Conservation (phyloP, 768 basidiomycete genomes). For the Lactifluus volemus region DNA sequence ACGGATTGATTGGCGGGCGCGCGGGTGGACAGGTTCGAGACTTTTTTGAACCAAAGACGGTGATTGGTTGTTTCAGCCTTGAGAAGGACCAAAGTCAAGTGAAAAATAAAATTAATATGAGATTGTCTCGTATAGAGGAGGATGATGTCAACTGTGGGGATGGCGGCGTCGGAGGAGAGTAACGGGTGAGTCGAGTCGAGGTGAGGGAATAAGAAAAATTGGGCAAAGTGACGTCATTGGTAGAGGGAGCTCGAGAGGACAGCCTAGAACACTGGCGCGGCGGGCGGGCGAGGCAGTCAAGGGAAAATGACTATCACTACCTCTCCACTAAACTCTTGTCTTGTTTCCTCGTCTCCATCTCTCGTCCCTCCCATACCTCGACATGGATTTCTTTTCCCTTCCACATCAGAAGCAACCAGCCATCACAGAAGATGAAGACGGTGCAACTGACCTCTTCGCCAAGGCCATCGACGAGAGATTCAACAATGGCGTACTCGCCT, state of each 20-base stretch:
- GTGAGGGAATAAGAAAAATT: not conserved
- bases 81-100: not conserved
- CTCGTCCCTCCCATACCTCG: not conserved
- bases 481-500: slow-evolving; percentile 21
- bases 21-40: slow-evolving; percentile 8
- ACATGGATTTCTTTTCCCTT: slow-evolving; percentile 21
- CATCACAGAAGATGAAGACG: slow-evolving; percentile 17
- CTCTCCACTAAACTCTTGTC: not conserved
- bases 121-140: not conserved
- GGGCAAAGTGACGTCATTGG: slow-evolving; percentile 12
- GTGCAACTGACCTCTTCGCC: slow-evolving; percentile 39
- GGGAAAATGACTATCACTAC: not conserved
- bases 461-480: slow-evolving; percentile 45
- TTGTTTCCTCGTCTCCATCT: not conserved
- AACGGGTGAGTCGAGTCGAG: not conserved
- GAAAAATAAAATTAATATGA: not conserved
- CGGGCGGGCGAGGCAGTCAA: not conserved
- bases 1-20: slow-evolving; percentile 6
- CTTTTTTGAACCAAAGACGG: slow-evolving; percentile 6
- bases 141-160: not conserved
- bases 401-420: slow-evolving; percentile 7
- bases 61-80: too few species aligned
- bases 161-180: not conserved
- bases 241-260: not conserved
- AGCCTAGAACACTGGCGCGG: slow-evolving; percentile 16